These are phyloP conservation scores for Ogataea neopini DNA, from an alignment of 805 yeast species.

Conservation along the genomic window DNA sequence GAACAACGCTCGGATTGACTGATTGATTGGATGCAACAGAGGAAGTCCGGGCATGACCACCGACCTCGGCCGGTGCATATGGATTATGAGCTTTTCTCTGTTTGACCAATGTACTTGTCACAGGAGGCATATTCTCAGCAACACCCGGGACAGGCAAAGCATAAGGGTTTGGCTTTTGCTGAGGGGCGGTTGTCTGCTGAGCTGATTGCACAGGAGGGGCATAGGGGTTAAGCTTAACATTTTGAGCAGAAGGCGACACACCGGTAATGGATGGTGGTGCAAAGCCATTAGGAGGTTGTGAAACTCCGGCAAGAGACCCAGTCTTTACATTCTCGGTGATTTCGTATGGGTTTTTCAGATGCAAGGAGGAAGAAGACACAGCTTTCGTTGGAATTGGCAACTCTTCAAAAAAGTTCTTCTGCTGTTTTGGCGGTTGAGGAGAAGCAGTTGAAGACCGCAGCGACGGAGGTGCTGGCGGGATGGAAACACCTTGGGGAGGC, in stretches of 20 bases:
- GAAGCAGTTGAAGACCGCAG: slow-evolving; percentile 7
- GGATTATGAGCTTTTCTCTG: slow-evolving; percentile 28
- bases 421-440: slow-evolving; percentile 17
- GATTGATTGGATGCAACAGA: slow-evolving; percentile 27
- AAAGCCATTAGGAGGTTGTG: slow-evolving; percentile 1
- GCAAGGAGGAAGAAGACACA: slow-evolving; percentile 12
- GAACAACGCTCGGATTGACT: slow-evolving; percentile 30
- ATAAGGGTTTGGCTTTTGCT: slow-evolving; percentile 35
- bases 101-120: background rate
- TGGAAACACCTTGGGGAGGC: slow-evolving; percentile 8
- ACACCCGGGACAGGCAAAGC: slow-evolving; percentile 15
- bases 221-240: slow-evolving; percentile 14
- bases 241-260: slow-evolving; percentile 4
- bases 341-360: slow-evolving; percentile 30
- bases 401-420: slow-evolving; percentile 59
- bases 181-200: background rate
- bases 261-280: slow-evolving; percentile 9
- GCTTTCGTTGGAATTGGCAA: slow-evolving; percentile 41
- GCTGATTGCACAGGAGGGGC: slow-evolving; percentile 11
- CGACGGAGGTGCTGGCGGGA: slow-evolving; percentile 7
- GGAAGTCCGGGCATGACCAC: slow-evolving; percentile 32
- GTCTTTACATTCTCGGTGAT: slow-evolving; percentile 9
- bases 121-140: slow-evolving; percentile 2
- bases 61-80: slow-evolving; percentile 34
- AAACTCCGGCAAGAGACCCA: background rate